Evolutionary conservation across 2,329 filamentous ascomycete species (phyloP), one percentile per base, ranked within the genome.

Genomic region (Tolypocladium album): DNA sequence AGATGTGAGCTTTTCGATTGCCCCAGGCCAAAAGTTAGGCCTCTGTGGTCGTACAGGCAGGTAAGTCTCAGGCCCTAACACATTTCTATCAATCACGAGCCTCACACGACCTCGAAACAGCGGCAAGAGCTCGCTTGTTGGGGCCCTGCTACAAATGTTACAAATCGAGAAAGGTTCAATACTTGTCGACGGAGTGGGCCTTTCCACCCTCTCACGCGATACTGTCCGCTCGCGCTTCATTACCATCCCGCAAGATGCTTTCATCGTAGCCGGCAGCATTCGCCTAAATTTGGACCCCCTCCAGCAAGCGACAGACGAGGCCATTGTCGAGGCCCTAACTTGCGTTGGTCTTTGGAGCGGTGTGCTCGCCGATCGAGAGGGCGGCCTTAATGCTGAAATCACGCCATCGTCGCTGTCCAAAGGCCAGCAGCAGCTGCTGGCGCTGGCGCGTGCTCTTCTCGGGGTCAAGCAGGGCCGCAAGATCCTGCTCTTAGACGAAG

Each of bases 211-310:
- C 22, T 64, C 76, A 59, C 72, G 77, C 9, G 24, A 65, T 1
- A 63, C 67, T 0, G 69, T 82, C 1, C 76, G 79, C 8, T 65
- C 73, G 50, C 75, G 73, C 8, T 68, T 82, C 56, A 76, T 79
- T 58, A 75, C 76, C 20, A 65, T 82, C 2, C 75, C 79, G 0
- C 79, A 82, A 65, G 79, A 82, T 12, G 64, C 77, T 0, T 74
- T 78, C 17, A 78, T 82, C 65, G 64, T 81, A 1, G 73, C 72
- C 1, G 74, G 71, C 53, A 73, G 69, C 1, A 70, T 75, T 58
- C 67, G 64, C 22, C 50, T 64, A 6, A 76, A 78, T 62, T 67
- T 78, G 3, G 76, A 78, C 61, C 73, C 75, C 69, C 4, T 67
- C 3, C 38, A 56, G 8, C 38, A 20, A 9, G 59, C 55, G 24